Evolutionary conservation across 2,329 filamentous ascomycete genomes (phyloP).

Genomic region (Fusarium ramigenum): DNA sequence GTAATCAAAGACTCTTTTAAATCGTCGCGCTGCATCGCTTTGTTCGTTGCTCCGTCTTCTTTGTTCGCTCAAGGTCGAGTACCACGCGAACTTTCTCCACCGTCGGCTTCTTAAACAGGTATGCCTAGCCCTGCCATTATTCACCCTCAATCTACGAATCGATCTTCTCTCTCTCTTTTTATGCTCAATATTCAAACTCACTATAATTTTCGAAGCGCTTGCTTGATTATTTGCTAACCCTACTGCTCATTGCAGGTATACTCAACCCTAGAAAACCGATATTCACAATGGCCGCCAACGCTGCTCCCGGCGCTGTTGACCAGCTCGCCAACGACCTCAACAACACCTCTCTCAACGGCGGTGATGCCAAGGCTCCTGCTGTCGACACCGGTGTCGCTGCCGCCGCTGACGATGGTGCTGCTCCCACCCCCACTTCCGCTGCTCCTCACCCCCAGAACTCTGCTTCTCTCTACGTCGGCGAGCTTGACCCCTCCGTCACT

Average conservation of each 20-base stretch:
- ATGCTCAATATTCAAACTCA: neutral
- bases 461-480: conserved; percentile 97
- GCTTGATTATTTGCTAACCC: conserved; percentile 31
- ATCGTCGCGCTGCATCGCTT: conserved; percentile 38
- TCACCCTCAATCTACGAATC: conserved; percentile 9
- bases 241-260: conserved; percentile 26
- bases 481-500: conserved; percentile 96
- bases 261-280: conserved; percentile 26
- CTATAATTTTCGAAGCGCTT: conserved; percentile 1
- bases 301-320: conserved; percentile 71
- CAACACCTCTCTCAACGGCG: conserved; percentile 75
- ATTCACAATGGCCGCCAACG: conserved; percentile 68
- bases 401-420: conserved; percentile 67
- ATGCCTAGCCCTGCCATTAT: conserved; percentile 13
- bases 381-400: conserved; percentile 78
- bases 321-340: conserved; percentile 83
- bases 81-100: conserved; percentile 41
- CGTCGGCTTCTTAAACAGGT: conserved; percentile 37
- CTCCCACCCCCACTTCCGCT: conserved; percentile 77
- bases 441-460: conserved; percentile 87
- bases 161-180: neutral
- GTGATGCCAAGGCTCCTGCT: conserved; percentile 71
- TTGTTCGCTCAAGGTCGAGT: conserved; percentile 42
- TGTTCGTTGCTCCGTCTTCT: conserved; percentile 44
- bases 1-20: conserved; percentile 41